These are phyloP conservation scores for Zygnema circumcarinatum DNA, from an alignment of 139 green algal species.

Conservation along the genomic window DNA sequence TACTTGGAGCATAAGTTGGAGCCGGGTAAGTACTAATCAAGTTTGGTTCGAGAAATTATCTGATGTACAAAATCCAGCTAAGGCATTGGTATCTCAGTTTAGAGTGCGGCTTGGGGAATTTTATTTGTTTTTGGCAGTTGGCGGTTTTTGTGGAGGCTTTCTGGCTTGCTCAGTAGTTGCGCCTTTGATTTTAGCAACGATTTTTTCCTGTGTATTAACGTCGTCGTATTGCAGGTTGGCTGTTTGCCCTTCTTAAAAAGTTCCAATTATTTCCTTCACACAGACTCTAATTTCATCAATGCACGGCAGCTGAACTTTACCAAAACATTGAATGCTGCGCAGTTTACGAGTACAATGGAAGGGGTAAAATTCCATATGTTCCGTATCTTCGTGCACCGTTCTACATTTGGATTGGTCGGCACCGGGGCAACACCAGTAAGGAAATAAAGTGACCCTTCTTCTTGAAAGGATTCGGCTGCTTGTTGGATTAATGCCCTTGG, in stretches of 20 bases:
- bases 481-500: too few species aligned
- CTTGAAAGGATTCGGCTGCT: too few species aligned
- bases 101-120: background rate
- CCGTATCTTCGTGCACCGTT: slow-evolving; percentile 90
- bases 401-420: slow-evolving; percentile 89
- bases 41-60: background rate
- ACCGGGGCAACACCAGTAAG: slow-evolving; percentile 30
- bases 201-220: too few species aligned
- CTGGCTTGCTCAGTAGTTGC: too few species aligned
- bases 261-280: too few species aligned
- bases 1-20: slow-evolving; percentile 87
- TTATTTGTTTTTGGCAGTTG: background rate
- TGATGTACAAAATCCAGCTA: background rate
- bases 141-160: too few species aligned
- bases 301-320: too few species aligned
- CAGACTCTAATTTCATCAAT: too few species aligned
- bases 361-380: slow-evolving; percentile 93
- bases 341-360: slow-evolving; percentile 88
- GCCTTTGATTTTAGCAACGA: too few species aligned
- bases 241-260: too few species aligned
- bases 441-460: background rate
- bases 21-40: slow-evolving; percentile 35
- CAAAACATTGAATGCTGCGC: too few species aligned
- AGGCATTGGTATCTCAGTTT: background rate
- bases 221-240: too few species aligned